A percentile compares a stretch with the other conserved stretches of the same genome.
phyloP scores from a whole-genome alignment of 768 basidiomycete species.

The Termitomyces sp. region DNA sequence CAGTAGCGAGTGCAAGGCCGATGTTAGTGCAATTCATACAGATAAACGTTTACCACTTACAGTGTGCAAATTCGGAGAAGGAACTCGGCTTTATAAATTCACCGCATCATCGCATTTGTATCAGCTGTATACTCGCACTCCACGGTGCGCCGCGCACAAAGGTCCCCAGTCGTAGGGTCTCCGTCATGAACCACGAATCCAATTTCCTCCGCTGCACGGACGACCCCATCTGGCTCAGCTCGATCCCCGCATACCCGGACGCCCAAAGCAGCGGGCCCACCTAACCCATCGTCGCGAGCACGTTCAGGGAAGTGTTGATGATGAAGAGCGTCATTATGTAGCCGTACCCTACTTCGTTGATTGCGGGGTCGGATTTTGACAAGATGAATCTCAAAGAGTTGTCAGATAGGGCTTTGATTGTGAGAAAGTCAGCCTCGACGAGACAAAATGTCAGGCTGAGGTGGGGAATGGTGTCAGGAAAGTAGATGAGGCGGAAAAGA shows the following conservation, averaged over 20 bases:
- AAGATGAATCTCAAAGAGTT: slow-evolving; percentile 11
- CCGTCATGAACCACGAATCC: slow-evolving; percentile 44
- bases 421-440: slow-evolving; percentile 54
- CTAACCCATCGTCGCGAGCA: slow-evolving; percentile 44
- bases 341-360: slow-evolving; percentile 37
- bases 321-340: slow-evolving; percentile 62
- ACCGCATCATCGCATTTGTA: slow-evolving; percentile 60
- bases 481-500: slow-evolving; percentile 45
- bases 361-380: slow-evolving; percentile 5
- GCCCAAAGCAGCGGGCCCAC: slow-evolving; percentile 67
- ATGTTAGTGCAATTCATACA: no score
- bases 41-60: no score
- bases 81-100: slow-evolving; percentile 65
- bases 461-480: slow-evolving; percentile 59
- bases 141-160: slow-evolving; percentile 32
- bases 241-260: slow-evolving; percentile 44
- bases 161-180: slow-evolving; percentile 1
- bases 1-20: no score
- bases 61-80: no score
- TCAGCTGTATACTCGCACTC: slow-evolving; percentile 66
- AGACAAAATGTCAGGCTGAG: slow-evolving; percentile 37
- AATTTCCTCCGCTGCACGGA: slow-evolving; percentile 41
- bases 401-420: slow-evolving; percentile 20
- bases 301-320: slow-evolving; percentile 56
- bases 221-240: slow-evolving; percentile 58